A percentile compares a stretch with the other conserved stretches of the same genome.
These are phyloP conservation scores for Boletales sp. DNA, from an alignment of 768 basidiomycete species.

Conservation along the genomic window DNA sequence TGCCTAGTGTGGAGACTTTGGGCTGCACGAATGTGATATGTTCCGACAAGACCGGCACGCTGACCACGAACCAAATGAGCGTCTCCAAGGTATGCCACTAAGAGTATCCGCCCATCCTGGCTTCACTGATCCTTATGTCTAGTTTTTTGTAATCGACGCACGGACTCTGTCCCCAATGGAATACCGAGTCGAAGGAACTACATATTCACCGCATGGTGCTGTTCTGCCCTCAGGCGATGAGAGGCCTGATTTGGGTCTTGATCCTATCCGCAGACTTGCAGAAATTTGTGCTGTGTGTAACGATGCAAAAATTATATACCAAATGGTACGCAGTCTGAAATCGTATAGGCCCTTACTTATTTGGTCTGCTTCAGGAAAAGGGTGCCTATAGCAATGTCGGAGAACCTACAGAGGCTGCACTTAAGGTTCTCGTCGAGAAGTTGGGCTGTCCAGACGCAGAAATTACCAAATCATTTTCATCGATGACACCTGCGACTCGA, in stretches of 20 bases:
- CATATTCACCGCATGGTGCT: conserved; percentile 82
- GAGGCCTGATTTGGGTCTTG: conserved; percentile 55
- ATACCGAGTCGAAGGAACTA: conserved; percentile 86
- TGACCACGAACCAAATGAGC: conserved; percentile 98
- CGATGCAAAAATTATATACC: conserved; percentile 86
- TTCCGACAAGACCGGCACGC: conserved; percentile 95
- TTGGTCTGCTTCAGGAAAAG: conserved; percentile 58
- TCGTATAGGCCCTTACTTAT: not conserved
- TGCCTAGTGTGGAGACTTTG: conserved; percentile 95
- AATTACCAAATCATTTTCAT: conserved; percentile 51
- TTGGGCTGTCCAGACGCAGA: conserved; percentile 70
- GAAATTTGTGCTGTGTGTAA: conserved; percentile 95
- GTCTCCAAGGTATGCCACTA: conserved; percentile 62
- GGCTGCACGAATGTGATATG: conserved; percentile 99
- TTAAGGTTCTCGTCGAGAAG: conserved; percentile 95
- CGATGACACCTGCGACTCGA: conserved; percentile 57
- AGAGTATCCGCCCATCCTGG: not conserved
- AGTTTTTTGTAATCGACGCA: conserved; percentile 77
- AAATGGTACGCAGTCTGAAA: conserved; percentile 47
- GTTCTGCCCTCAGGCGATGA: conserved; percentile 68
- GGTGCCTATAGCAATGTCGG: conserved; percentile 78
- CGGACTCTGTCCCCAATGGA: conserved; percentile 51
- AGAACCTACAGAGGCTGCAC: conserved; percentile 95
- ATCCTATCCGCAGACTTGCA: conserved; percentile 77
- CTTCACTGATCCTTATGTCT: conserved; percentile 6